Evolutionary conservation across 2,329 filamentous ascomycete genomes (phyloP).

Genomic region (Nigrospora oryzae): DNA sequence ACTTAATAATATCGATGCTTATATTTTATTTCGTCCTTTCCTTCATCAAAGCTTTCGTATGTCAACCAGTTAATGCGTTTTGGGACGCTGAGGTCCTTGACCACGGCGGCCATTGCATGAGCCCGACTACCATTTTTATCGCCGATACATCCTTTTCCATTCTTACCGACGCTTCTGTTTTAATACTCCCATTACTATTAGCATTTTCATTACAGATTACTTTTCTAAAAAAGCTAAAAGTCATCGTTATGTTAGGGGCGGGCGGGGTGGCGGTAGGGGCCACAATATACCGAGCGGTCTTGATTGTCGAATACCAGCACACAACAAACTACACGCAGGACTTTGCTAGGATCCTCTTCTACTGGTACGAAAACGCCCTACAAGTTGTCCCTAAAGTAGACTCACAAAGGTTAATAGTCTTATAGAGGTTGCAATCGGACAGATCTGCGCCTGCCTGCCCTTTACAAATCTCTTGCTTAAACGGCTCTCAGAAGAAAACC

Average conservation of each 20-base stretch:
- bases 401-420: neutral
- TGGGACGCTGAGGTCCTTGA: neutral
- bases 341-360: neutral
- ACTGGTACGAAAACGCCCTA: too few relatives aligned
- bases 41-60: neutral
- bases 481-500: neutral
- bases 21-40: neutral
- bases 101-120: neutral
- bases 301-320: neutral
- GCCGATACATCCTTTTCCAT: neutral
- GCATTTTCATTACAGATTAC: neutral
- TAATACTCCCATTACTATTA: neutral
- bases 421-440: neutral
- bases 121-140: neutral
- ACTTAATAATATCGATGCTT: neutral
- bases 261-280: neutral
- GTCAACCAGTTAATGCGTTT: neutral
- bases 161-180: neutral
- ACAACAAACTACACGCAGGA: neutral
- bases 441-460: neutral
- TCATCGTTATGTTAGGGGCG: neutral
- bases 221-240: neutral
- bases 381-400: too few relatives aligned
- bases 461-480: neutral
- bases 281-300: neutral